Base-by-base conservation (phyloP, 2,329 filamentous ascomycete species). In the Phoma sp. region DNA sequence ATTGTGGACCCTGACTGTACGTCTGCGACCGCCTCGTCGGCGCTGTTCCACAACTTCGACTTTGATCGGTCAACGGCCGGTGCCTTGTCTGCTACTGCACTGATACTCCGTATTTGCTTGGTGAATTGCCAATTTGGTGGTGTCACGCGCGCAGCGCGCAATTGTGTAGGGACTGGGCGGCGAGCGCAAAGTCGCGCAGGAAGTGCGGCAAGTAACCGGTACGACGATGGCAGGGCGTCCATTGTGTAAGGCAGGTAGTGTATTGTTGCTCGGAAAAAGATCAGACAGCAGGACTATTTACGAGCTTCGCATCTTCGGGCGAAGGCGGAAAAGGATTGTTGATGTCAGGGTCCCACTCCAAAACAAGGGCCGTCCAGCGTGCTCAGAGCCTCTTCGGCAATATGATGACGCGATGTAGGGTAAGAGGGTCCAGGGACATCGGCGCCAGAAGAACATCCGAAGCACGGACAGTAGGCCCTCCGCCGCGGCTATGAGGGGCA, bases 1-100 rank as follows among this genome's bases (percentile, higher is more conserved):
- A 76, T 61, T 8, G 71, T 75, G 6, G 70, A 73, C 14, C 73
- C 71, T 10, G 67, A 60, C 53, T 71, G 64, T 45, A 76, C 60
- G 48, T 76, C 74, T 35, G 68, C 67, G 27, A 76, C 69, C 33
- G 74, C 74, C 57, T 72, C 70, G 29, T 73, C 69, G 35, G 73
- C 73, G 24, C 69, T 71, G 36, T 68, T 65, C 60, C 68, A 75
- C 8, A 74, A 63, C 54, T 75, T 75, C 13, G 71, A 73, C 30
- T 63, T 65, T 7, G 71, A 69, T 39, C 72, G 72, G 41, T 73
- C 69, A 48, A 73, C 71, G 7, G 52, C 47, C 0, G 72, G 72
- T 30, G 68, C 69, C 53, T 60, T 61, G 2, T 54, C 29, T 7
- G 60, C 45, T 9, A 67, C 61, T 7, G 59, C 56, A 38, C 60